Base-by-base conservation (phyloP, 2,329 filamentous ascomycete species). In the Huntiella omanensis region DNA sequence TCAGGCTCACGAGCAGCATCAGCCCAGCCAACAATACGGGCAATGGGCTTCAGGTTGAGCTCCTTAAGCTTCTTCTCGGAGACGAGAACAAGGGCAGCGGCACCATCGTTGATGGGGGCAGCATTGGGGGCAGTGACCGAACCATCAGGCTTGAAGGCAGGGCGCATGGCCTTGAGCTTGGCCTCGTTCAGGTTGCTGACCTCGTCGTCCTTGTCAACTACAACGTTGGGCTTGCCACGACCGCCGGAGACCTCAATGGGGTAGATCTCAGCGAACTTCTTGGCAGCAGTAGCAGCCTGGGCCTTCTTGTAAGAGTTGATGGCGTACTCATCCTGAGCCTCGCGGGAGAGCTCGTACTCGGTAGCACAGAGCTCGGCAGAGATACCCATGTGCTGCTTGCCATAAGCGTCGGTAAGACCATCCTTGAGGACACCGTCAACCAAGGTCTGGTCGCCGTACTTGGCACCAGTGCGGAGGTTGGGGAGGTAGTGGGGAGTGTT, bases 121-220 rank as follows among this genome's bases (percentile, higher is more conserved):
- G 91, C 91, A 65, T 98, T 98, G 58, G 91, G 86, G 34, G 91
- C 86, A 28, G 91, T 98, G 56, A 98, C 81, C 52, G 86, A 94
- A 55, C 88, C 91, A 59, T 78, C 80, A 49, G 84, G 68, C 58
- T 80, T 75, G 68, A 88, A 88, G 51, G 77, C 83, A 43, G 83
- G 83, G 62, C 84, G 86, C 64, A 95, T 88, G 46, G 75, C 70
- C 59, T 81, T 81, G 53, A 92, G 77, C 68, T 88, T 91, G 53
- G 82, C 81, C 51, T 75, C 66, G 65, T 88, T 86, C 52, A 88
- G 75, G 68, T 96, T 96, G 73, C 92, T 93, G 57, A 87, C 83
- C 69, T 96, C 91, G 55, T 98, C 91, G 59, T 98, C 91, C 55
- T 79, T 77, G 57, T 85, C 79, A 49, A 98, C 70, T 52, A 73